Evolutionary conservation across 345 rosid species (phyloP).

Genomic region (Salix exigua): DNA sequence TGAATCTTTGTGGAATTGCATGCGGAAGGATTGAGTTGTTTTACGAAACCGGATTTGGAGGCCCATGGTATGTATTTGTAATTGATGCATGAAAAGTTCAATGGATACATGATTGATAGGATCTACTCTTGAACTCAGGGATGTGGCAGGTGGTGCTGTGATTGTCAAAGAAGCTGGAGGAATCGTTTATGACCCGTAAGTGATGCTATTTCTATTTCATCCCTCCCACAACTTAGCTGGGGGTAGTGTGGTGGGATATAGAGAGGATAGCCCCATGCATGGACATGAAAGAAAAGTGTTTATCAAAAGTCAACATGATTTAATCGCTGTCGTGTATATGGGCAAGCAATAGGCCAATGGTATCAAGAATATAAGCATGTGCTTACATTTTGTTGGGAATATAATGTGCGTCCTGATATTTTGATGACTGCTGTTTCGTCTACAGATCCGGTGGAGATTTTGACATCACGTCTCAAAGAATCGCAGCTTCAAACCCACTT

Average conservation of each 20-base stretch:
- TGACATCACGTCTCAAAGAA: slow-evolving; percentile 71
- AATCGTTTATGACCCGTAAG: slow-evolving; percentile 90
- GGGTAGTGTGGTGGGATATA: neutral
- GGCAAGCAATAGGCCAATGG: neutral
- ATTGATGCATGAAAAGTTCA: neutral
- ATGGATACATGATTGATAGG: neutral
- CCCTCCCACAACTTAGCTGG: neutral
- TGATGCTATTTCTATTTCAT: slow-evolving; percentile 1
- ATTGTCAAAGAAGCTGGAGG: slow-evolving; percentile 94
- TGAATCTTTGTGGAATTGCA: slow-evolving; percentile 90
- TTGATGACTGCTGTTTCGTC: slow-evolving; percentile 14
- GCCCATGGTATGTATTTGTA: slow-evolving; percentile 64
- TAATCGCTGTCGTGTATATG: neutral
- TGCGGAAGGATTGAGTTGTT: slow-evolving; percentile 86
- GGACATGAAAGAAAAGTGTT: neutral
- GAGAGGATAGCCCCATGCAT: neutral
- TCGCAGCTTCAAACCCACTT: slow-evolving; percentile 79
- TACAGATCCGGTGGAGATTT: slow-evolving; percentile 83
- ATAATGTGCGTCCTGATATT: neutral
- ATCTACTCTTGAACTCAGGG: slow-evolving; percentile 46
- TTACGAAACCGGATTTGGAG: slow-evolving; percentile 78
- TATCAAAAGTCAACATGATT: neutral
- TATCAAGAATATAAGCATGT: neutral
- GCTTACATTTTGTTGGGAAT: neutral
- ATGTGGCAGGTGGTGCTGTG: slow-evolving; percentile 84